These are phyloP conservation scores for Apiospora saccharicola DNA, from an alignment of 2,329 filamentous ascomycete genomes.

Conservation along the genomic window DNA sequence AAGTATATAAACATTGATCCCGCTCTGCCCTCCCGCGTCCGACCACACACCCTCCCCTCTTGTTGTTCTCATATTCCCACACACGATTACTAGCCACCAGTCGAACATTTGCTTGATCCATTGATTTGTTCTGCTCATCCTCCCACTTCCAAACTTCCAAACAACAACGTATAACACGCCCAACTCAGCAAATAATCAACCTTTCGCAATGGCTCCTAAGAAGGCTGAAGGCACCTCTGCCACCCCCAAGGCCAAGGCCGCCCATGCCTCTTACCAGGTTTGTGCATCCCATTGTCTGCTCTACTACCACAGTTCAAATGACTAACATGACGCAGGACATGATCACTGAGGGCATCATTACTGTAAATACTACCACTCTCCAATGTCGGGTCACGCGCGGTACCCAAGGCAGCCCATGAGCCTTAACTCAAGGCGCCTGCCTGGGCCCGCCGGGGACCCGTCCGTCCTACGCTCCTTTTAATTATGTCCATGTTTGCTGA, in stretches of 20 bases:
- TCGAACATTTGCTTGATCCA: constrained; percentile 8
- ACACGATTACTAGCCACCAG: constrained; percentile 32
- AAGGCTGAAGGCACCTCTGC: constrained; percentile 54
- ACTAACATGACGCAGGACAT: constrained; percentile 61
- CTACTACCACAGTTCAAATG: constrained; percentile 31
- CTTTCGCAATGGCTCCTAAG: constrained; percentile 65
- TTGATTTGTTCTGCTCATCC: background rate
- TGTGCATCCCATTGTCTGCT: constrained; percentile 39
- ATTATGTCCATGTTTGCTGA: constrained; percentile 47
- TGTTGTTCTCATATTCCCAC: constrained; percentile 44
- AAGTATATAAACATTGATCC: constrained; percentile 67
- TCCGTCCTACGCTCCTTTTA: background rate
- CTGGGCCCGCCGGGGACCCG: background rate
- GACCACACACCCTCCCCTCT: constrained; percentile 46
- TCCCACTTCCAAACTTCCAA: constrained; percentile 32
- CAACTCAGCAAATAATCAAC: constrained; percentile 29
- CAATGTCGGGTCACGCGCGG: constrained; percentile 33
- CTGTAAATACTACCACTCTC: constrained; percentile 56
- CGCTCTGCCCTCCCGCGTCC: constrained; percentile 59
- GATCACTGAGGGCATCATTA: constrained; percentile 68
- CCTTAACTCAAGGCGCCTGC: background rate
- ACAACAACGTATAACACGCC: constrained; percentile 34
- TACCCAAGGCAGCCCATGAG: background rate
- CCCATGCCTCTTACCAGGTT: constrained; percentile 67
- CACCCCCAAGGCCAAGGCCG: constrained; percentile 59